phyloP scores from a whole-genome alignment of 805 yeast genomes.

The Huiozyma naganishii region DNA sequence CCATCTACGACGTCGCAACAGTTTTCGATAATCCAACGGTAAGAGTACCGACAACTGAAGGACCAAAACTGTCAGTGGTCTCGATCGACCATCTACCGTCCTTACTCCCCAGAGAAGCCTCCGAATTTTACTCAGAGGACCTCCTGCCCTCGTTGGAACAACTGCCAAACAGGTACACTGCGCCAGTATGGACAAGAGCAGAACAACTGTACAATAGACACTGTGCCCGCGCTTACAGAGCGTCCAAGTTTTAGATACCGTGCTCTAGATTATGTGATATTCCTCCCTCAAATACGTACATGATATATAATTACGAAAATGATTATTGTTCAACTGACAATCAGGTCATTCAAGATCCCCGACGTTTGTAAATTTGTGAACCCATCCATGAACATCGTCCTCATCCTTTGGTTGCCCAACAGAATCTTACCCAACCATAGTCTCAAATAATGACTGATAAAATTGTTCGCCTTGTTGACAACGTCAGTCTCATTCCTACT shows the following conservation, averaged over 20 bases:
- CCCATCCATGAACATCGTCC: conserved; percentile 31
- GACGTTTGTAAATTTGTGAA: conserved; percentile 21
- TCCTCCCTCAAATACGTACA: neutral
- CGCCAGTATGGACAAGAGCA: conserved; percentile 91
- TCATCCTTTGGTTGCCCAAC: conserved; percentile 43
- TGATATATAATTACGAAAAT: neutral
- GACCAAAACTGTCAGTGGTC: conserved; percentile 82
- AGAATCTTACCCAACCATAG: conserved; percentile 37
- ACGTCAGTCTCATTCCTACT: conserved; percentile 27
- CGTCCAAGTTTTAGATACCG: conserved; percentile 31
- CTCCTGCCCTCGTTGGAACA: conserved; percentile 81
- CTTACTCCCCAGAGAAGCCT: conserved; percentile 91
- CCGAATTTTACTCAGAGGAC: conserved; percentile 82
- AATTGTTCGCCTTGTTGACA: conserved; percentile 19
- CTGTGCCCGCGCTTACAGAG: conserved; percentile 56
- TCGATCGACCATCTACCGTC: conserved; percentile 96
- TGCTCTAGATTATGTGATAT: neutral
- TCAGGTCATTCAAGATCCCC: conserved; percentile 8
- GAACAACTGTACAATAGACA: conserved; percentile 74
- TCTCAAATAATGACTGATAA: conserved; percentile 33
- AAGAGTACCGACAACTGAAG: conserved; percentile 60
- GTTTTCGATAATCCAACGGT: conserved; percentile 89
- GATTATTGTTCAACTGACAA: conserved; percentile 1
- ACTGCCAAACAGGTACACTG: conserved; percentile 67
- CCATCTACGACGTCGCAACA: conserved; percentile 84